A percentile compares a stretch with the other conserved stretches of the same genome.
Evolutionary conservation across 352 stramenopile genomes (phyloP).

Genomic region (Globisporangium orthogonon): DNA sequence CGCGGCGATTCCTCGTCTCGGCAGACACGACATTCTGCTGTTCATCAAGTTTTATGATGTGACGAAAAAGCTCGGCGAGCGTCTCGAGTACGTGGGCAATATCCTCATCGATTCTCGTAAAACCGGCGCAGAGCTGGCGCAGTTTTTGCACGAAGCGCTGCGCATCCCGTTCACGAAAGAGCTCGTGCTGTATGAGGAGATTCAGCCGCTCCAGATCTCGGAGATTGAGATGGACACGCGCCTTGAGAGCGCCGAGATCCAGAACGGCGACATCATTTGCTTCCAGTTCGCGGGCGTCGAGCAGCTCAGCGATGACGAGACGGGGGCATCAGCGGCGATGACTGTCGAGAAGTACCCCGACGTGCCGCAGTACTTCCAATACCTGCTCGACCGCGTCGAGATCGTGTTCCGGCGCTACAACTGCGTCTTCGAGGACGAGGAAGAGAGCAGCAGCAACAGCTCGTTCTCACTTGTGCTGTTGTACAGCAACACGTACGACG

Average conservation of each 20-base stretch:
- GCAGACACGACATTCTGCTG: slow-evolving; percentile 53
- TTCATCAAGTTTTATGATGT: slow-evolving; percentile 86
- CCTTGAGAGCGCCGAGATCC: slow-evolving; percentile 53
- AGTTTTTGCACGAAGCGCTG: slow-evolving; percentile 46
- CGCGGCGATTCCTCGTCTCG: slow-evolving; percentile 8
- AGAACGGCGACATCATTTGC: slow-evolving; percentile 82
- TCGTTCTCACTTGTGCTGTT: slow-evolving; percentile 46
- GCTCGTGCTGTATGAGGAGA: slow-evolving; percentile 71
- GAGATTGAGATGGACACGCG: slow-evolving; percentile 46
- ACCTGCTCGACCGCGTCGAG: slow-evolving; percentile 76
- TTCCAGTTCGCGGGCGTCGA: slow-evolving; percentile 55
- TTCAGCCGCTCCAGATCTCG: slow-evolving; percentile 56
- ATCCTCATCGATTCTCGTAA: slow-evolving; percentile 57
- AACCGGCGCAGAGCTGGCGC: slow-evolving; percentile 44
- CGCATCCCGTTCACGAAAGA: slow-evolving; percentile 38
- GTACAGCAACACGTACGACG: slow-evolving; percentile 67
- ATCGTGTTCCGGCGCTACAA: slow-evolving; percentile 58
- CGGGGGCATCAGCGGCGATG: not conserved
- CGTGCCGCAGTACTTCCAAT: slow-evolving; percentile 76
- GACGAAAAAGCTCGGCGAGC: slow-evolving; percentile 44
- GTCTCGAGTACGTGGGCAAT: slow-evolving; percentile 77
- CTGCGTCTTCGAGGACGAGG: slow-evolving; percentile 17
- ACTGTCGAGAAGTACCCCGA: slow-evolving; percentile 49
- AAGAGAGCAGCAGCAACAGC: slow-evolving; percentile 14
- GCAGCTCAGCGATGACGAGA: slow-evolving; percentile 7